Evolutionary conservation across 139 green algal genomes (phyloP).

Genomic region (Volvox reticuliferus): DNA sequence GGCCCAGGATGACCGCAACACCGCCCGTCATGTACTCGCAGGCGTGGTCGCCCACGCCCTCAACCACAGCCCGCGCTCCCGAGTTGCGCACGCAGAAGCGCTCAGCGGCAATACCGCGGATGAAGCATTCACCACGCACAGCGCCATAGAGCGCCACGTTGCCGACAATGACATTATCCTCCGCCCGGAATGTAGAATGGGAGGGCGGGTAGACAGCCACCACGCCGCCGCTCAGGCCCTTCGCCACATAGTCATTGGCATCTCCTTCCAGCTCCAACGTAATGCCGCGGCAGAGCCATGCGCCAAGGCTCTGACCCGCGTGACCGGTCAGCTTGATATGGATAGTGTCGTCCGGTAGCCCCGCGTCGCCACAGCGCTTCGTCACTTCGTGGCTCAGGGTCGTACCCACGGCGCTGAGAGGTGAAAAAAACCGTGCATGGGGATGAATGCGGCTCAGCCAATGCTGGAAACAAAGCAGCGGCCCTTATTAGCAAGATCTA

Average conservation of each 20-base stretch:
- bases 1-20: conserved; percentile 88
- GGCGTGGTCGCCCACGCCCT: conserved; percentile 95
- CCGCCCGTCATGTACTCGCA: conserved; percentile 99
- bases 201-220: conserved; percentile 85
- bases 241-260: conserved; percentile 97
- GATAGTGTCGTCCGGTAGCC: conserved; percentile 91
- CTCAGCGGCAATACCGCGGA: conserved; percentile 93
- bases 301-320: conserved; percentile 92
- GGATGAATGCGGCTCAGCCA: no score
- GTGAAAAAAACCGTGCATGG: not conserved
- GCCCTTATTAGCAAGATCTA: no score
- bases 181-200: conserved; percentile 71
- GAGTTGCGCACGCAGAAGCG: conserved; percentile 91
- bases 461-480: no score
- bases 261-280: conserved; percentile 93
- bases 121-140: conserved; percentile 89
- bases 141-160: conserved; percentile 97
- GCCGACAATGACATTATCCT: conserved; percentile 92
- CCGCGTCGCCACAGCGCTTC: conserved; percentile 83
- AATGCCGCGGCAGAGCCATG: conserved; percentile 87
- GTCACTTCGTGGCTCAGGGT: conserved; percentile 93
- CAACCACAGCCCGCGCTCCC: conserved; percentile 91
- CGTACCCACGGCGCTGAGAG: conserved; percentile 84
- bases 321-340: conserved; percentile 91
- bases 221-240: conserved; percentile 87